Base-by-base conservation (phyloP, 2,329 filamentous ascomycete species). In the Clarireedia paspali region DNA sequence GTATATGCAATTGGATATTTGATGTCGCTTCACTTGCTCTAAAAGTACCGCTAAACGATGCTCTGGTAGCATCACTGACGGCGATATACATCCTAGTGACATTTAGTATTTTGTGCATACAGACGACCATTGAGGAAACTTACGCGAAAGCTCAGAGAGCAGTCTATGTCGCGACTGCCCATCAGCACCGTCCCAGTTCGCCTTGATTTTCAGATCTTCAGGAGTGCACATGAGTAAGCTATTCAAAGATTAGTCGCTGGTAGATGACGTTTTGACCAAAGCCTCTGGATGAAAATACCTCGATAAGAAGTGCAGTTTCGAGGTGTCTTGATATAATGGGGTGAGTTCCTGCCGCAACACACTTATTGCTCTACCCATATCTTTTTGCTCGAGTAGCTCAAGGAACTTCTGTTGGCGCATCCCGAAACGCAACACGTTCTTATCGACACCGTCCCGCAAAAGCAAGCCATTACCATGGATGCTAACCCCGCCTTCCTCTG, bases 1-100 rank as follows among this genome's bases (percentile, higher is more conserved):
- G 70, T 91, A 97, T 40, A 91, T 74, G 69, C 94, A 99, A 30
- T 81, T 82, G 51, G 85, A 81, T 57, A 96, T 88, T 73, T 96
- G 92, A 60, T 79, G 83, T 59, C 86, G 80, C 69, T 96, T 96
- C 39, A 96, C 84, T 62, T 95, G 85, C 56, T 91, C 80, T 52
- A 99, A 75, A 15, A 99, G 76, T 36, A 84, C 80, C 1, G 90
- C 89, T 46, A 99, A 77, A 6, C 94, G 85, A 70, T 94, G 89
- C 67, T 96, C 89, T 1, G 94, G 94, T 54, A 99, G 87, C 91
- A 99, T 97, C 46, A 96, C 89, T 4, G 91, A 94, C 0, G 94
- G 92, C 1, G 94, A 96, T 70, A 99, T 95, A 56, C 84, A 96
- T 75, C 80, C 88, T 92, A 63, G 17, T 17, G 6, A 17, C 45